A percentile compares a stretch with the other conserved stretches of the same genome.
phyloP scores from a whole-genome alignment of 495 filamentous ascomycete genomes.

The Tuber umbilicatum region DNA sequence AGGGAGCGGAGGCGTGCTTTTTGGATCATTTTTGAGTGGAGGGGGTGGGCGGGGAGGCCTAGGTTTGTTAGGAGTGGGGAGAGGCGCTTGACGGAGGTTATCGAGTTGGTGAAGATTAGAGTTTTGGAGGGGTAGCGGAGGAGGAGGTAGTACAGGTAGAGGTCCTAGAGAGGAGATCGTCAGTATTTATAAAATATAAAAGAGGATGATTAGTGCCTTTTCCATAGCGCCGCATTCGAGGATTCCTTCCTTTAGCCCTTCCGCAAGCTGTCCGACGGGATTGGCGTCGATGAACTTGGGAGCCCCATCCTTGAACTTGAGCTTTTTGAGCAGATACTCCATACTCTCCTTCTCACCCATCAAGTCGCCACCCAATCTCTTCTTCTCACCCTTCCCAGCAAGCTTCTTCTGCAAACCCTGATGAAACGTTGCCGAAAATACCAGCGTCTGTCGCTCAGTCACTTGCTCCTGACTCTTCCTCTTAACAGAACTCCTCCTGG shows the following conservation, averaged over 20 bases:
- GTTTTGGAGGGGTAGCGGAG: conserved; percentile 76
- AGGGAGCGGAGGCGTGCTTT: conserved; percentile 91
- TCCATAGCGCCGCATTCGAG: conserved; percentile 87
- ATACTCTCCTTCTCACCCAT: conserved; percentile 72
- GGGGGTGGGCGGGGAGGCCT: conserved; percentile 63
- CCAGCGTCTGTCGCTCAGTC: conserved; percentile 69
- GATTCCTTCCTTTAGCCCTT: conserved; percentile 77
- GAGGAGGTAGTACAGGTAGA: conserved; percentile 84
- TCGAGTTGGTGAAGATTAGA: conserved; percentile 91
- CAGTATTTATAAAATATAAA: conserved; percentile 19
- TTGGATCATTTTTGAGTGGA: conserved; percentile 92
- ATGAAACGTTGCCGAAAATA: conserved; percentile 96
- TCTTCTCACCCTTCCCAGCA: conserved; percentile 59
- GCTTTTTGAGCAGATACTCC: conserved; percentile 83
- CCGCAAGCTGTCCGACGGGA: conserved; percentile 73
- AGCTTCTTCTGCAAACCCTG: conserved; percentile 83
- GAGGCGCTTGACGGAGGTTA: conserved; percentile 81
- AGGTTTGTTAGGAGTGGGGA: conserved; percentile 79
- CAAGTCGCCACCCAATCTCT: conserved; percentile 51
- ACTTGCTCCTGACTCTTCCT: conserved; percentile 11
- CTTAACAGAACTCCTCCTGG: conserved; percentile 21
- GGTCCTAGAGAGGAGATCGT: conserved; percentile 52
- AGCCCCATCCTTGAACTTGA: conserved; percentile 73
- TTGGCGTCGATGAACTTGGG: conserved; percentile 92
- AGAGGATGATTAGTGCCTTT: conserved; percentile 53